phyloP scores from a whole-genome alignment of 345 rosid species.

The Lepidium sativum region DNA sequence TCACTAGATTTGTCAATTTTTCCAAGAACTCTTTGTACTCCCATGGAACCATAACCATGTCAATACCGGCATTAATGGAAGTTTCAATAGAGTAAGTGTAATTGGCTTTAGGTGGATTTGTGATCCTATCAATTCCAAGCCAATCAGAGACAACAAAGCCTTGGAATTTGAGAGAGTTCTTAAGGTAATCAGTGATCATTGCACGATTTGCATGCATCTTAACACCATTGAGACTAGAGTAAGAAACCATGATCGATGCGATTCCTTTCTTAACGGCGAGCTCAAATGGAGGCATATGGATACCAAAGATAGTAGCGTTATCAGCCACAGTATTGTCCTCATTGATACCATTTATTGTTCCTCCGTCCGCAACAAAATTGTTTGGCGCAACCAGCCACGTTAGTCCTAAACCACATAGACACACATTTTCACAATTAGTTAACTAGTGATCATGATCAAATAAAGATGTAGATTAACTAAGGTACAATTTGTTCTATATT shows the following conservation, averaged over 20 bases:
- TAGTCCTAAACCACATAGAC: constrained; percentile 33
- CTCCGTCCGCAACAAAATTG: constrained; percentile 96
- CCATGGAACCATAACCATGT: constrained; percentile 73
- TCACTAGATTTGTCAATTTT: constrained; percentile 35
- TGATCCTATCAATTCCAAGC: constrained; percentile 28
- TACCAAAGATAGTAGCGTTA: constrained; percentile 46
- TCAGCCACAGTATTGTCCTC: constrained; percentile 59
- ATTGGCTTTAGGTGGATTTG: constrained; percentile 5
- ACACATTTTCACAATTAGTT: background rate
- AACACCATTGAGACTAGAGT: constrained; percentile 83
- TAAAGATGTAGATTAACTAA: background rate
- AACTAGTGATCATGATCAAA: background rate
- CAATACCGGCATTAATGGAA: constrained; percentile 46
- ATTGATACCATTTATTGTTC: constrained; percentile 62
- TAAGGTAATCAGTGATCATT: constrained; percentile 66
- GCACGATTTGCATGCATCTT: constrained; percentile 75
- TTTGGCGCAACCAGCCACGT: constrained; percentile 90
- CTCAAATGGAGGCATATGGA: constrained; percentile 78
- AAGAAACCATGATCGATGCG: constrained; percentile 81
- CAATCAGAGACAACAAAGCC: constrained; percentile 34
- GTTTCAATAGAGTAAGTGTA: constrained; percentile 29
- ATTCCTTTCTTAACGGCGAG: constrained; percentile 68
- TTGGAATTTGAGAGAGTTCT: constrained; percentile 58
- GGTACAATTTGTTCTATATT: background rate
- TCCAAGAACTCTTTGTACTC: constrained; percentile 43